These are phyloP conservation scores for Agaricus blazei DNA, from an alignment of 768 basidiomycete genomes.

Conservation along the genomic window DNA sequence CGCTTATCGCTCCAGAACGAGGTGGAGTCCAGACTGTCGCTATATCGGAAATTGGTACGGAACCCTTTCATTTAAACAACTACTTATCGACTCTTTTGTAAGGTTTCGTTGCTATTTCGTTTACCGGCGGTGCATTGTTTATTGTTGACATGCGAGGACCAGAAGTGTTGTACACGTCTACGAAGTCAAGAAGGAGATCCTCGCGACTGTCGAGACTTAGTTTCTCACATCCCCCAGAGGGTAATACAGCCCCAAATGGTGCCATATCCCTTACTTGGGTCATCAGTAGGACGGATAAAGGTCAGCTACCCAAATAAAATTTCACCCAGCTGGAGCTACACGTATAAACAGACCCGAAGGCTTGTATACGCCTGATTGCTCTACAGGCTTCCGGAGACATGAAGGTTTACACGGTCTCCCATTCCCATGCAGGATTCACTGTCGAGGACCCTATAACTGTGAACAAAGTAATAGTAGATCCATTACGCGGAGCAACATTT, in stretches of 20 bases:
- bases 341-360: conserved; percentile 33
- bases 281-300: conserved; percentile 50
- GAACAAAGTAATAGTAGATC: conserved; percentile 37
- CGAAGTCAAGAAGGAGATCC: conserved; percentile 31
- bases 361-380: conserved; percentile 57
- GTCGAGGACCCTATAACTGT: conserved; percentile 31
- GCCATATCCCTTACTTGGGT: conserved; percentile 63
- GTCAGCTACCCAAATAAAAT: conserved; percentile 21
- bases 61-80: background rate
- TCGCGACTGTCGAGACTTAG: conserved; percentile 25
- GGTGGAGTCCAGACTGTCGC: conserved; percentile 49
- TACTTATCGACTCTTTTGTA: conserved; percentile 5
- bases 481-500: conserved; percentile 44
- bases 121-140: conserved; percentile 50
- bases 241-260: conserved; percentile 40
- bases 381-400: conserved; percentile 52
- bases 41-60: conserved; percentile 68
- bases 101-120: conserved; percentile 80
- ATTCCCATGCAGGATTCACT: conserved; percentile 25
- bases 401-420: conserved; percentile 50
- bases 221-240: conserved; percentile 23
- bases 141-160: conserved; percentile 77
- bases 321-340: background rate
- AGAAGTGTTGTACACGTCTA: conserved; percentile 51
- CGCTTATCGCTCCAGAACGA: conserved; percentile 37